phyloP scores from a whole-genome alignment of 2,329 filamentous ascomycete genomes.

The Parastagonospora avenae region DNA sequence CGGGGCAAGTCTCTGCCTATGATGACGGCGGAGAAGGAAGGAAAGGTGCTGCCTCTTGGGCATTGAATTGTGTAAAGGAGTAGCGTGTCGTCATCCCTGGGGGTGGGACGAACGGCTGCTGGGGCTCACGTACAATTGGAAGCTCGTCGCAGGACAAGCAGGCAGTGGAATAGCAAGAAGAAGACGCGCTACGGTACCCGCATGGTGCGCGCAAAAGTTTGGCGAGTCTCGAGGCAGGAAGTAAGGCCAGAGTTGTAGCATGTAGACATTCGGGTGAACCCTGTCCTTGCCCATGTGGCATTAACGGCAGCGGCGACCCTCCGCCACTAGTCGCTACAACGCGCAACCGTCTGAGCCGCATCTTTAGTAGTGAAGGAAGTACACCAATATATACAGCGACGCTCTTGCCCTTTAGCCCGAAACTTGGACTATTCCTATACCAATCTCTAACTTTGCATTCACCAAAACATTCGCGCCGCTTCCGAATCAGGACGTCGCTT shows the following conservation, averaged over 20 bases:
- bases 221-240: neutral
- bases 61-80: constrained; percentile 8
- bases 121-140: neutral
- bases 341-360: neutral
- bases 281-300: constrained; percentile 3
- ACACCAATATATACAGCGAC: neutral
- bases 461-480: neutral
- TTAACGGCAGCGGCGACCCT: neutral
- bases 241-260: constrained; percentile 6
- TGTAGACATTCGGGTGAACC: neutral
- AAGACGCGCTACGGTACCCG: neutral
- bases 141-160: neutral
- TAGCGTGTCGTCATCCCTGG: constrained; percentile 3
- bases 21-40: neutral
- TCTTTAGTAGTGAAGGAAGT: too few species aligned
- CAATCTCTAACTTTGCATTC: neutral
- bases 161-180: neutral
- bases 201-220: neutral
- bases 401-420: neutral
- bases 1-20: too few species aligned
- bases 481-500: neutral
- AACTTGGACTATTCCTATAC: neutral
- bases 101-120: neutral
- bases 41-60: constrained; percentile 3
- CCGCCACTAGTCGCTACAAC: neutral